These are phyloP conservation scores for Citrus sinensis DNA, from an alignment of 345 rosid genomes.

Conservation along the genomic window DNA sequence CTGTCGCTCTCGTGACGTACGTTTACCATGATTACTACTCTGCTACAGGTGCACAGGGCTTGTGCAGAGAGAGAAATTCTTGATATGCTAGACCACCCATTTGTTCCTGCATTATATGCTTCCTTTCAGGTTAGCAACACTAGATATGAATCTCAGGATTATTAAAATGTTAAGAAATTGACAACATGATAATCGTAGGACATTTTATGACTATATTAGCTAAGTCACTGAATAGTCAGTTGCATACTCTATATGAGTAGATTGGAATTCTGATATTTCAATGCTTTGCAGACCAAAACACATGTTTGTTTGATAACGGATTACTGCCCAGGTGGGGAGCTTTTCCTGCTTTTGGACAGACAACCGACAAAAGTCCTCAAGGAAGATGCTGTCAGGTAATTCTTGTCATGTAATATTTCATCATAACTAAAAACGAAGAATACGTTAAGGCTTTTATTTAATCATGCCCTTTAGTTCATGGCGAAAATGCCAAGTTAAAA, in stretches of 20 bases:
- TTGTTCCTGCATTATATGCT: conserved; percentile 96
- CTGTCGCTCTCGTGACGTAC: not conserved
- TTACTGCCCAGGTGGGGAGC: conserved; percentile 94
- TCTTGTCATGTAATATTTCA: not conserved
- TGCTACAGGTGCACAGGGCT: conserved; percentile 86
- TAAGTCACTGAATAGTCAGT: not conserved
- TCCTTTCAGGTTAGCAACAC: conserved; percentile 73
- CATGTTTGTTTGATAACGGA: conserved; percentile 94
- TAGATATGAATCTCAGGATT: not conserved
- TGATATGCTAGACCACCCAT: conserved; percentile 94
- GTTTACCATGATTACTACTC: not conserved
- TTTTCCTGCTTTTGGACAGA: conserved; percentile 80
- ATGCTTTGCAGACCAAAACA: conserved; percentile 76
- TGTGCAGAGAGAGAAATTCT: conserved; percentile 96
- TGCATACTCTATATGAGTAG: not conserved
- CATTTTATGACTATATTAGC: not conserved
- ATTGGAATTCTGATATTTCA: conserved; percentile 13
- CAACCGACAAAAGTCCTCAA: conserved; percentile 81
- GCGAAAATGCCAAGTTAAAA: not conserved
- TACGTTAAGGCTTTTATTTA: not conserved
- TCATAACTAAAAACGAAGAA: not conserved
- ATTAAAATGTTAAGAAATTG: not conserved
- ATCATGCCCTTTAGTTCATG: not conserved
- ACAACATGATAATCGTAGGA: not conserved
- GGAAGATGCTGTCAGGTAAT: conserved; percentile 90